Evolutionary conservation across 768 basidiomycete genomes (phyloP), one percentile per base, ranked within the genome.

Genomic region (Tephrocybe sp.): DNA sequence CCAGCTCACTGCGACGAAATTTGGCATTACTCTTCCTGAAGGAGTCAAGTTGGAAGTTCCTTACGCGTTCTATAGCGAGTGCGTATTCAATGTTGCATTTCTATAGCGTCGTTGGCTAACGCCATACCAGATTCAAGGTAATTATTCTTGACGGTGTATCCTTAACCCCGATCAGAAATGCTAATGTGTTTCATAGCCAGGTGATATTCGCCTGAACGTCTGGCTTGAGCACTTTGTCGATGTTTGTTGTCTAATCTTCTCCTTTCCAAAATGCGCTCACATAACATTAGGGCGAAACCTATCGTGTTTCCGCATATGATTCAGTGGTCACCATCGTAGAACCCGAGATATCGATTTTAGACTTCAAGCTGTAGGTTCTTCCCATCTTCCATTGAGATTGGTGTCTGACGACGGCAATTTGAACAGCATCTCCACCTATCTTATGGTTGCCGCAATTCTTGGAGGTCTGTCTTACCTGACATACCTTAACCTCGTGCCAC

Each of bases 61-160:
- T 7, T 93, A 83, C 57, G 53, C 71, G 9, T 92, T 93, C 66
- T 71, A 87, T 68, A 91, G 87, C 78, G 88, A 93, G 91, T 92
- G 57, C 67, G 89, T 74, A 3, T 32, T 28, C 25, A 24, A 9
- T 21, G 19, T 25, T 32, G 21, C 11, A 25, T 21, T 9, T 38
- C 24, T 13, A 22, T 30, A 34, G 9, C 39, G 47, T 9, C 46
- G 38, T 48, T 51, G 32, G 42, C 48, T 63, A 27, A 62, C 44
- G 27, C 51, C 24, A 22, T 31, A 11, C 11, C 51, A 87, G 84
- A 65, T 85, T 83, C 69, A 85, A 82, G 79, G 84, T 85, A 69
- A 28, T 31, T n/a, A n/a, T n/a, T n/a, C 31, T 19, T 28, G 22
- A 37, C 24, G 13, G 43, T 37, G n/a, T 16, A 45, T 45, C 39